Evolutionary conservation across 768 basidiomycete genomes (phyloP), one percentile per base, ranked within the genome.

Genomic region (Collybia sp.): DNA sequence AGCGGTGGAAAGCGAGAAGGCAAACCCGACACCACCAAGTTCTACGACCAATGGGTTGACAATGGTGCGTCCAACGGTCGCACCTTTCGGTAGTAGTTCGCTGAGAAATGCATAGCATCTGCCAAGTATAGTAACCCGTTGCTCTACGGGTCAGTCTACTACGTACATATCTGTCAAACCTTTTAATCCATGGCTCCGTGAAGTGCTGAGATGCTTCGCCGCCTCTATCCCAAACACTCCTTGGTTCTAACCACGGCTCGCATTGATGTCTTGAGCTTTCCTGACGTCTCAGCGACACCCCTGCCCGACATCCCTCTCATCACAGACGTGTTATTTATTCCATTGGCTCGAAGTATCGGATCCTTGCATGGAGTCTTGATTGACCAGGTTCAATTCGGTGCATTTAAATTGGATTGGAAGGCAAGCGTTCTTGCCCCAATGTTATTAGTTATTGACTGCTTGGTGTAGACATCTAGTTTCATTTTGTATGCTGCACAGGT

Each of bases 181-280:
- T 2, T 25, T 10, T 19, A 19, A 17, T 40, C 19, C 48, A 32
- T 16, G 30, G 30, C 12, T 25, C 5, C 38, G 42, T 50, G 63
- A 64, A 63, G 75, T 54, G 58, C 68, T 19, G 65, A 80, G 48
- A 63, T 70, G 33, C 67, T 89, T 33, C 76, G 71, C 32, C 73
- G 69, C 53, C 46, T 83, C 12, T 81, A 87, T 57, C 83, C 85
- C 5, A 72, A 76, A 9, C 71, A 84, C 54, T 79, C 82, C 19
- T 53, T 87, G 19, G 72, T 85, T 6, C 61, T 75, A 48, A 76
- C 83, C 2, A 55, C 62, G 6, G 79, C 81, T 46, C 61, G 49
- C 20, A 57, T 82, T 50, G 65, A 73, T 47, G 50, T 85, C 39
- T 59, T 85, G 6, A 57, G 56, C 15, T 77, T 77, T 50, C 85